A percentile compares a stretch with the other conserved stretches of the same genome.
These are phyloP conservation scores for Aspergillus bridgeri DNA, from an alignment of 495 filamentous ascomycete genomes.

Conservation along the genomic window DNA sequence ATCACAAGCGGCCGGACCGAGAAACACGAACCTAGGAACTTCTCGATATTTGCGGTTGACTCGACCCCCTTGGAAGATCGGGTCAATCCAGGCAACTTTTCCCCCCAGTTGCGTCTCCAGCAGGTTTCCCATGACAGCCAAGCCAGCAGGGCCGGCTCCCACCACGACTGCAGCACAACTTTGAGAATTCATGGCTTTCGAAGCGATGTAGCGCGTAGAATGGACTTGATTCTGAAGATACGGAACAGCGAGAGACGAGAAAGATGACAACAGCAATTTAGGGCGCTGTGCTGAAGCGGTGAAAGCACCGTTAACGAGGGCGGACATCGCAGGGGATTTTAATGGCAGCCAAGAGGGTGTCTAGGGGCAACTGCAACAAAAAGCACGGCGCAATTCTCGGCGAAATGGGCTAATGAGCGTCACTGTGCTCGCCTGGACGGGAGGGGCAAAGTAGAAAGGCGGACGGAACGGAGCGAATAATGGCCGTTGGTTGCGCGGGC, in stretches of 20 bases:
- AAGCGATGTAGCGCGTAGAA: not conserved
- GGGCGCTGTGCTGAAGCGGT: not conserved
- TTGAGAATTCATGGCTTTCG: constrained; percentile 27
- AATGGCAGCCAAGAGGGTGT: not conserved
- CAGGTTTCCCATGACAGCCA: constrained; percentile 55
- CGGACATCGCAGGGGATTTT: not conserved
- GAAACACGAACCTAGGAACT: constrained; percentile 48
- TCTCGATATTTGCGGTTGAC: constrained; percentile 53
- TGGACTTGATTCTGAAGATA: not conserved
- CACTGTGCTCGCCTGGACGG: constrained; percentile 10
- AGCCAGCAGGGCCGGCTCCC: constrained; percentile 54
- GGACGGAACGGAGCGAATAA: constrained; percentile 10
- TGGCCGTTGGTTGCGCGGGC: constrained; percentile 1
- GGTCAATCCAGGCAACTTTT: constrained; percentile 53
- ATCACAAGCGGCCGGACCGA: constrained; percentile 5
- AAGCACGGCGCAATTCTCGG: constrained; percentile 19
- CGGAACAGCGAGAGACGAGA: constrained; percentile 1
- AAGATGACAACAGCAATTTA: constrained; percentile 9
- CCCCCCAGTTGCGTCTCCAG: constrained; percentile 47
- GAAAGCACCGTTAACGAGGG: constrained; percentile 1
- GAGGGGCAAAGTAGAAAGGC: constrained; percentile 4
- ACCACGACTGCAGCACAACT: constrained; percentile 52
- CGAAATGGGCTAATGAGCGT: constrained; percentile 10
- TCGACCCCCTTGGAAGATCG: constrained; percentile 49
- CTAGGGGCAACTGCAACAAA: not conserved